Base-by-base conservation (phyloP, 805 yeast species). In the Metschnikowia lachancei region DNA sequence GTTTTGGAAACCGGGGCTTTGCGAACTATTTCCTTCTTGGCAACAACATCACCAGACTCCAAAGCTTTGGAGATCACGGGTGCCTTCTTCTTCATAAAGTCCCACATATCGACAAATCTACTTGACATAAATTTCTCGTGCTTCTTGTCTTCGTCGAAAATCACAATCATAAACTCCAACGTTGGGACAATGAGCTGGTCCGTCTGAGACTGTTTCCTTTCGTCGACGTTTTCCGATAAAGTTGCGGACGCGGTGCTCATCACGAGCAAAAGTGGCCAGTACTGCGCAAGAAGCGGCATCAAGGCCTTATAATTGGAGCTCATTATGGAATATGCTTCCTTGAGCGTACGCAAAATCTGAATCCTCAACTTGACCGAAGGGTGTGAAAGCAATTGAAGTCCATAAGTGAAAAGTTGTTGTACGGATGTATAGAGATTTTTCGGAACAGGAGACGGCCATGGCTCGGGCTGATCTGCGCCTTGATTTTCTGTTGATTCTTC, bases 391-490 rank as follows among this genome's bases (percentile, higher is more conserved):
- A 79, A 71, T 47, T 87, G 69, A 44, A 87, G 85, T 6, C 92
- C 84, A 60, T 89, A 87, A 5, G 72, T 76, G 43, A 81, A 70
- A 3, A 92, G 81, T 45, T 79, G 78, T 36, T 81, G 78, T 1
- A 87, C 65, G 2, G 83, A 66, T 33, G 65, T 61, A 61, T 87
- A 92, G 0, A 85, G 67, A 2, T 73, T 66, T 34, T 75, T 67
- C 0, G 95, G 86, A 0, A 91, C 68, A 0, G 83, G 81, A 0
- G 92, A 83, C 0, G 59, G 54, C 97, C 97, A 90, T 13, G 22
- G 26, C 13, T 43, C 47, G 1, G 42, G 39, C 13, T 36, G 38
- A 28, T 32, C 35, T 28, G 55, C 56, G 17, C 54, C 57, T 10
- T 47, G 51, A 10, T 19, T 30, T 8, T 39, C 45, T 12, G 17